Evolutionary conservation across 2,329 filamentous ascomycete species (phyloP), one percentile per base, ranked within the genome.

Genomic region (Emydomyces testavorans): DNA sequence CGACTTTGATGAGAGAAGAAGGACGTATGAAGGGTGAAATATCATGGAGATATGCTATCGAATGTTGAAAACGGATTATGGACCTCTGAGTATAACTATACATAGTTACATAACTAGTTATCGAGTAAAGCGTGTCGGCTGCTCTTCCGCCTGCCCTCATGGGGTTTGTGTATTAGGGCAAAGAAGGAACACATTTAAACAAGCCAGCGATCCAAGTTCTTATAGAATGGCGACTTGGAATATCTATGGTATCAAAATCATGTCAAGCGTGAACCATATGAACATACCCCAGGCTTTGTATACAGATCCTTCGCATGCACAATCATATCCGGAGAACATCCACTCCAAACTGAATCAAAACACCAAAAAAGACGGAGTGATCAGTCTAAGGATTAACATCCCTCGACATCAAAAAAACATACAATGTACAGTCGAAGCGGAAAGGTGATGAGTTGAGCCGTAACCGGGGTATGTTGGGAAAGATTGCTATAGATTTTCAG

Each of bases 401-500:
- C 6, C 11, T 36, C 1, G 16, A n/a, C 20, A 16, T 16, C 6
- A 26, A 29, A 36, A 7, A 15, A 28, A 11, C 3, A 8, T n/a
- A n/a, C n/a, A 34, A 35, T 35, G 11, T 26, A 44, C 18, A 35
- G 6, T 20, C 11, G 23, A 35, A 26, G 41, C 10, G 2, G 11
- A 16, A 6, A 3, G 10, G 13, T 2, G 21, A 2, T 6, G 10
- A 34, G n/a, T 6, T 7, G 35, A 18, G 41, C 20, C 5, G 13
- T 24, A 32, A 43, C n/a, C 13, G 18, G 7, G 10, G 15, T 6
- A 32, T 21, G 6, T 11, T n/a, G n/a, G 4, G 23, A 18, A 16
- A 16, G 3, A 26, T 7, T 1, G 10, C 13, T 4, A n/a, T 5
- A 26, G 20, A 35, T n/a, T 15, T 20, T 74, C 65, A 94, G 67